A percentile compares a stretch with the other conserved stretches of the same genome.
These are phyloP conservation scores for Suillus fuscotomentosus DNA, from an alignment of 768 basidiomycete species.

Conservation along the genomic window DNA sequence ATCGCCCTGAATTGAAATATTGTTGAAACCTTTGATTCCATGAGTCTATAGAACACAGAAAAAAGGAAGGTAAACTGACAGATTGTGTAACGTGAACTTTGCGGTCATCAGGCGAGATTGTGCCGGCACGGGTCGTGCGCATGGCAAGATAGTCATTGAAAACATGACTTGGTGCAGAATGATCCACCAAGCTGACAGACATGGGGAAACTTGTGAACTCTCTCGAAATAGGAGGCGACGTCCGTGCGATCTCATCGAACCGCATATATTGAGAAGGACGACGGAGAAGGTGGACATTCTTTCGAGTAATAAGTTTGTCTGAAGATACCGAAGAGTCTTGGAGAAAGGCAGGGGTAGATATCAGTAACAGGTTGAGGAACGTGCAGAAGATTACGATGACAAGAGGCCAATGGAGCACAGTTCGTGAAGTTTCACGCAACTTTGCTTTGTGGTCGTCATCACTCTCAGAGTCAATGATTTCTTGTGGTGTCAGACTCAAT, in stretches of 20 bases:
- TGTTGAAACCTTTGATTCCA: neutral
- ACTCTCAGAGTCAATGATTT: neutral
- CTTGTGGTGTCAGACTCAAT: neutral
- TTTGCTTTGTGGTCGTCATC: neutral
- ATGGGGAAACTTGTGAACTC: neutral
- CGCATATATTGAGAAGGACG: constrained; percentile 1
- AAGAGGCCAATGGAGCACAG: neutral
- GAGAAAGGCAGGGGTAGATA: neutral
- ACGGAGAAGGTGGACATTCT: neutral
- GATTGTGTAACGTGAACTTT: neutral
- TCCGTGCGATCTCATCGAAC: neutral
- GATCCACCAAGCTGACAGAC: neutral
- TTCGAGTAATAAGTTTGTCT: neutral
- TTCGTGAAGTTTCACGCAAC: neutral
- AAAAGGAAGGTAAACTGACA: neutral
- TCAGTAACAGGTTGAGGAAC: neutral
- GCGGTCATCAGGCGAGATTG: neutral
- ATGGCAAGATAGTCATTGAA: neutral
- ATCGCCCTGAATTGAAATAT: neutral
- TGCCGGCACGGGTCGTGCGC: neutral
- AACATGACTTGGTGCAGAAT: neutral
- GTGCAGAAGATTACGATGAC: neutral
- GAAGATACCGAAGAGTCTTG: neutral
- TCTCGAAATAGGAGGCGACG: neutral
- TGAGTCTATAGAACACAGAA: neutral